Conservation (phyloP, 1,284 basidiomycete species). For the Gymnopus androsaceus region DNA sequence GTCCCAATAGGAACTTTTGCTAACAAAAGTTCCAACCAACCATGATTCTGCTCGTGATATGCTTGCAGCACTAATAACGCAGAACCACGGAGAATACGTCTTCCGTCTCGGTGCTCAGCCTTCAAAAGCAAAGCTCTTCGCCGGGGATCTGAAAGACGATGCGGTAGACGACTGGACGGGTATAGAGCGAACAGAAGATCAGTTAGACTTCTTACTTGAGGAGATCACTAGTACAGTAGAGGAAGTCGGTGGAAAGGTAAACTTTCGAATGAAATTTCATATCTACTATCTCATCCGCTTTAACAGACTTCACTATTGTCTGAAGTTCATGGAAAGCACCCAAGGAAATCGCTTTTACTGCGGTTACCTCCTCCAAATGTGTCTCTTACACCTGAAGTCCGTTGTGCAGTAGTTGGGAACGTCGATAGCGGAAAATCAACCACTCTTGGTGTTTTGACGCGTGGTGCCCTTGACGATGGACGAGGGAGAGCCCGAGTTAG, state of each 20-base stretch:
- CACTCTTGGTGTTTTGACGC: slow-evolving; percentile 84
- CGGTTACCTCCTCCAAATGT: slow-evolving; percentile 74
- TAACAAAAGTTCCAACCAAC: slow-evolving; percentile 43
- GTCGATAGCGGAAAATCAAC: slow-evolving; percentile 95
- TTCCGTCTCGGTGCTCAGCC: slow-evolving; percentile 70
- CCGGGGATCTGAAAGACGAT: slow-evolving; percentile 47
- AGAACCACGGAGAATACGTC: slow-evolving; percentile 67
- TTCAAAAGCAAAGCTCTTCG: slow-evolving; percentile 52
- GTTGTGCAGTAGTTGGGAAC: slow-evolving; percentile 95
- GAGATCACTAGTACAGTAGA: slow-evolving; percentile 54
- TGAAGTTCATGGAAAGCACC: slow-evolving; percentile 43
- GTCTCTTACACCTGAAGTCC: slow-evolving; percentile 80
- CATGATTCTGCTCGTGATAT: slow-evolving; percentile 60
- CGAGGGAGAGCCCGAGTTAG: slow-evolving; percentile 91
- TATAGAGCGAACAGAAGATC: slow-evolving; percentile 45
- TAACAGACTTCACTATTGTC: slow-evolving; percentile 58
- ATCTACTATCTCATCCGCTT: not conserved
- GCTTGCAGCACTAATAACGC: slow-evolving; percentile 66
- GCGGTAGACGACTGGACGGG: slow-evolving; percentile 56
- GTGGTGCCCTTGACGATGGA: slow-evolving; percentile 91
- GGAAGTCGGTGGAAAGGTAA: slow-evolving; percentile 76
- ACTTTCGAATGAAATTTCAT: not conserved
- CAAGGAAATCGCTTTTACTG: slow-evolving; percentile 60
- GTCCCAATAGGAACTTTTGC: slow-evolving; percentile 45
- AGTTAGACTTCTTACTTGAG: slow-evolving; percentile 50